Evolutionary conservation across 179 eudicot species (phyloP), one percentile per base, ranked within the genome.

Genomic region (Beta lomatogona): DNA sequence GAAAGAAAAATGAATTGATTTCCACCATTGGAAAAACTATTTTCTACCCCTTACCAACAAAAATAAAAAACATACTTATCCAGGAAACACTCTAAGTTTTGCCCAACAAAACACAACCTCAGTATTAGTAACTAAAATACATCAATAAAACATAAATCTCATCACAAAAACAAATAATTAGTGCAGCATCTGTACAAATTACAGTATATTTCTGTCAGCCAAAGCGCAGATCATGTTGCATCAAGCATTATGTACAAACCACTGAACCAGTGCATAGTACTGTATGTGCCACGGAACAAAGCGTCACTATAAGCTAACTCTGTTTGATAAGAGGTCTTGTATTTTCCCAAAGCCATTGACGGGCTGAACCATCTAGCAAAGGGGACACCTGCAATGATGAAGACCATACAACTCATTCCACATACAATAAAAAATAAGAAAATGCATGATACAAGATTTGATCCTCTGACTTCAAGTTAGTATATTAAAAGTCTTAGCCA

Each of bases 331-430:
- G 80, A 2, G 93, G 94, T 65, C 92, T 86, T 9, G 99, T 95
- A 86, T 91, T 95, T 77, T 91, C 89, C 98, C 94, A 88, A 4
- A 95, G 96, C 99, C 99, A 95, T 68, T 95, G 86, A 11, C 87
- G 88, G 0, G 93, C 92, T 60, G 92, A 83, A 80, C 96, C 97
- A 79, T 89, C 90, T 82, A 95, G 70, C 88, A 91, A 80, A 2
- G 96, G 91, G 21, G 99, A 94, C 71, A 95, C 94, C 99, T 92
- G 88, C 58, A 66, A 45, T 36, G 4, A 6, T 1, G 48, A 60
- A 50, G 21, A 65, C 61, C 13, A 41, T 13, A 52, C 11, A 80
- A 28, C 45, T 48, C 8, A 71, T 36, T 36, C 41, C 41, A 36
- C 41, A 36, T 36, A 36, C 41, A 36, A 36, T 36, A 36, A 36